Evolutionary conservation across 2,329 filamentous ascomycete species (phyloP).

Genomic region (Periconia macrospinosa): DNA sequence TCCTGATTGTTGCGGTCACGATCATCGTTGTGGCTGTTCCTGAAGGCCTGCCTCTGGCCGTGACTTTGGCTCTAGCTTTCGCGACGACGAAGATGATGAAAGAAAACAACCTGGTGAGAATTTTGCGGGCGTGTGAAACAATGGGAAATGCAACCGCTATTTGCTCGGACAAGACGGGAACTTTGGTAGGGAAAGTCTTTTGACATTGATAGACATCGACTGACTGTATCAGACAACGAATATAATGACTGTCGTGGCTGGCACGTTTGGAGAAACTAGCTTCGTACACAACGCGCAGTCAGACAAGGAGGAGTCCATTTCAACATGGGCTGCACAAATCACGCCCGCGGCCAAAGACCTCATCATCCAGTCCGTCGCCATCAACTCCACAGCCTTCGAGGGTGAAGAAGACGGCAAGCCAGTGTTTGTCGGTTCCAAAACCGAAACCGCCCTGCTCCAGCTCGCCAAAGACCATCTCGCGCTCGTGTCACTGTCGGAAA

Average conservation of each 20-base stretch:
- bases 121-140: conserved; percentile 37
- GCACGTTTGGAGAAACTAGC: conserved; percentile 39
- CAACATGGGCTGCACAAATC: conserved; percentile 49
- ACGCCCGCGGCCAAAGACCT: conserved; percentile 37
- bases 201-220: too few species aligned
- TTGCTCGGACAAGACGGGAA: conserved; percentile 42
- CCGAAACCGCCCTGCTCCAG: conserved; percentile 58
- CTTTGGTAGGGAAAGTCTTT: conserved; percentile 14
- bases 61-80: conserved; percentile 40
- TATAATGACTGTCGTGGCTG: conserved; percentile 47
- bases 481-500: conserved; percentile 52
- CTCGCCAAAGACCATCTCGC: conserved; percentile 56
- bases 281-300: conserved; percentile 53
- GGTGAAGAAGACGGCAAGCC: conserved; percentile 45
- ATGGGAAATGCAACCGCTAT: conserved; percentile 42
- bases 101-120: conserved; percentile 39
- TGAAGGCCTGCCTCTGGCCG: conserved; percentile 42
- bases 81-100: conserved; percentile 40
- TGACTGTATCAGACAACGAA: conserved; percentile 39
- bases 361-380: conserved; percentile 34
- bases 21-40: conserved; percentile 48
- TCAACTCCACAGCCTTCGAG: conserved; percentile 59
- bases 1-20: conserved; percentile 47
- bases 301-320: conserved; percentile 43
- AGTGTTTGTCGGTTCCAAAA: conserved; percentile 60